These are phyloP conservation scores for Quercus dentata DNA, from an alignment of 306 rosid species.

Conservation along the genomic window DNA sequence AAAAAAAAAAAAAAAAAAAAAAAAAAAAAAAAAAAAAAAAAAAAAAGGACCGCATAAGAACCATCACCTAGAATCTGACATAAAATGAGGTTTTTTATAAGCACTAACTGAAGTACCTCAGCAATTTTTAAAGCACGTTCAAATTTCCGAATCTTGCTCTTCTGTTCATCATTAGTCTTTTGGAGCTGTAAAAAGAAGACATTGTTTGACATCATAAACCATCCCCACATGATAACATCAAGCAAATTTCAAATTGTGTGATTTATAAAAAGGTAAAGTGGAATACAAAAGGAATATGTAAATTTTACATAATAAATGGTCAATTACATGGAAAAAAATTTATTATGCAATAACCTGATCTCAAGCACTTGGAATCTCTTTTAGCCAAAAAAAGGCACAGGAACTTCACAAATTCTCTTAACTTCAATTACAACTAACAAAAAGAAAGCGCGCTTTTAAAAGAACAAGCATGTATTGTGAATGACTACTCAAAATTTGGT, in stretches of 20 bases:
- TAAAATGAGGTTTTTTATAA: conserved; percentile 11
- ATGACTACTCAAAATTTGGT: not conserved
- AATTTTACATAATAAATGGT: not conserved
- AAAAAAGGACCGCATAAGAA: not conserved
- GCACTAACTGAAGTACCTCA: conserved; percentile 59
- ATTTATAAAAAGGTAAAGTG: not conserved
- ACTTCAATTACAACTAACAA: not conserved
- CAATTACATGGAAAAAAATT: not conserved
- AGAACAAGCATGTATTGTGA: not conserved
- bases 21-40: not conserved
- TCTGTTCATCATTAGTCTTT: conserved; percentile 73
- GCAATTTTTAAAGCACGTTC: conserved; percentile 90
- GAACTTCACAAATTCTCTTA: not conserved
- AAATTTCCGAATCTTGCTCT: conserved; percentile 51
- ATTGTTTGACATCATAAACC: conserved; percentile 20
- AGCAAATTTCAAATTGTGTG: not conserved
- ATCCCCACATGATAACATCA: not conserved
- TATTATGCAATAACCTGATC: not conserved
- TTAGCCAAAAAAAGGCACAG: not conserved
- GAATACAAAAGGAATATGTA: not conserved
- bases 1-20: not conserved
- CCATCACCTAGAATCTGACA: conserved; percentile 30
- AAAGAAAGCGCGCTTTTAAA: not conserved
- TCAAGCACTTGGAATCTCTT: not conserved
- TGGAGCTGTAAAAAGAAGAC: conserved; percentile 51